phyloP scores from a whole-genome alignment of 129 eudicot species.

The Gnaphalium uliginosum region DNA sequence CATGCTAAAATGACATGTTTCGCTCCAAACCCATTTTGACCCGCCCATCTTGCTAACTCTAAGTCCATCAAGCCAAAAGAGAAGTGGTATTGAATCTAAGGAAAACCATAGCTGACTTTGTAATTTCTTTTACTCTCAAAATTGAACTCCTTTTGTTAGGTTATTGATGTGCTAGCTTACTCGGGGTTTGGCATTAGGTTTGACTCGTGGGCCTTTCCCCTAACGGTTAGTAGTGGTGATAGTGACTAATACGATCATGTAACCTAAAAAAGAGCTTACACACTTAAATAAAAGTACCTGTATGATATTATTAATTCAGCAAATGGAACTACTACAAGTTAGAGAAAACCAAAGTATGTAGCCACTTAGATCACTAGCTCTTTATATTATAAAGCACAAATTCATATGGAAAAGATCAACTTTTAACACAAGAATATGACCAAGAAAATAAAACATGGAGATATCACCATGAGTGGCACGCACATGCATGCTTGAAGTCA shows the following conservation, averaged over 20 bases:
- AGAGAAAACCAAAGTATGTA: neutral
- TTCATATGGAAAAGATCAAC: conserved; percentile 4
- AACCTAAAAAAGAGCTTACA: neutral
- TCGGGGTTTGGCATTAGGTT: neutral
- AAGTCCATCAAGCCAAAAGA: neutral
- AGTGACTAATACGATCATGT: conserved; percentile 9
- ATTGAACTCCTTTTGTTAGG: neutral
- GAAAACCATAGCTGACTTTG: conserved; percentile 4
- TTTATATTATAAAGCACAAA: neutral
- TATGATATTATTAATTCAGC: neutral
- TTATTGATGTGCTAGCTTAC: neutral
- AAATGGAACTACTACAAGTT: conserved; percentile 7
- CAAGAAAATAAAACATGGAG: neutral
- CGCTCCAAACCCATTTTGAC: neutral
- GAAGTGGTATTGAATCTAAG: neutral
- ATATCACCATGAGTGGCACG: conserved; percentile 1
- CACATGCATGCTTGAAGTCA: conserved; percentile 25
- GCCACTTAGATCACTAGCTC: conserved; percentile 9
- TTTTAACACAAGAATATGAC: conserved; percentile 2
- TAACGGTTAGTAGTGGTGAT: neutral
- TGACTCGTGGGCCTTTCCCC: neutral
- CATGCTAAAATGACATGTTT: neutral
- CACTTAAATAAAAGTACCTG: neutral
- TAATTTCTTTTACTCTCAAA: neutral
- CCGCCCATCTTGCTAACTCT: neutral